Evolutionary conservation across 768 basidiomycete genomes (phyloP), one percentile per base, ranked within the genome.

Genomic region (Leccinum uliginosum): DNA sequence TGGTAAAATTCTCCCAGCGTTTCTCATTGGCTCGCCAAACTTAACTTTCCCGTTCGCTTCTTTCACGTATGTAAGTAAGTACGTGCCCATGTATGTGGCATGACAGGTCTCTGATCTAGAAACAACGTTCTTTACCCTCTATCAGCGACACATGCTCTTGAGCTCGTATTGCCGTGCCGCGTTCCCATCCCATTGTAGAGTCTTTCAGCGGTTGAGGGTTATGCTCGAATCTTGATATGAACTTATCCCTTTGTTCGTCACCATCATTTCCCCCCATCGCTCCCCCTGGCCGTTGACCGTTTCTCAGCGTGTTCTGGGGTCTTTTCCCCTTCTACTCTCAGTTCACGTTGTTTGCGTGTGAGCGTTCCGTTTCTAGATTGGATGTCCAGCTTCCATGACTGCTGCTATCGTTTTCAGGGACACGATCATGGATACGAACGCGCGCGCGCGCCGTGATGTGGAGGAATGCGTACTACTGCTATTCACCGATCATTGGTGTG

Each of bases 21-120:
- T 24, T 24, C 27, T 26, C 40, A 56, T 55, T 56, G 44, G 44
- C 26, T 46, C 55, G 24, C 15, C 6, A 45, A 56, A 56, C 54
- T 21, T 34, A 26, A 24, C 24, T 34, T 35, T 10, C 24, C 24
- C 17, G 29, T 32, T 56, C 24, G 32, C 54, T 56, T 49, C 55
- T 40, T 56, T 57, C 45, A 56, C 46, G 35, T 26, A 30, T 55
- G 24, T 44, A 53, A 19, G 46, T 14, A 34, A 15, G 53, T 48
- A 45, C 40, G 40, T 43, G 40, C 40, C 43, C 8, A 12, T 15
- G 52, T 15, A 45, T 32, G 43, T n/a, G 17, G 54, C 24, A 32
- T 29, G 32, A 30, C 24, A 21, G 32, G 32, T 35, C 24, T 21
- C 23, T 30, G n/a, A n/a, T 19, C 7, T 32, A 30, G 56, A 23